Evolutionary conservation across 148 eudicot genomes (phyloP).

Genomic region (Spergularia bocconei): DNA sequence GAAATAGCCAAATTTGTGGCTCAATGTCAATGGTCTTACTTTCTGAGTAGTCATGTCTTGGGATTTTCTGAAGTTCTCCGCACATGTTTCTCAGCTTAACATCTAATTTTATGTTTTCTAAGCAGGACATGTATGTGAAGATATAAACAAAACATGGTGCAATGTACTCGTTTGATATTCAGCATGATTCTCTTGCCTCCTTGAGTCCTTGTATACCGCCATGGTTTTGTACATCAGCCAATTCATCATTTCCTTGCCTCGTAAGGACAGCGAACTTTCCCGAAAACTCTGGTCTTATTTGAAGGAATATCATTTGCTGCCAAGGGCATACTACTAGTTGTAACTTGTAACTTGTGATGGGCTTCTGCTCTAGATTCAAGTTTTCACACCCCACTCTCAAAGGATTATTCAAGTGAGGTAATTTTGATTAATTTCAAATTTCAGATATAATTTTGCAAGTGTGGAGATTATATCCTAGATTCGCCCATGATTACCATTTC

Average conservation of each 20-base stretch:
- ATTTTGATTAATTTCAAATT: too few relatives aligned
- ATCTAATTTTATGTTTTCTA: background rate
- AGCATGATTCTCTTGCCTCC: background rate
- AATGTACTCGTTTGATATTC: background rate
- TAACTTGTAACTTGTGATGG: background rate
- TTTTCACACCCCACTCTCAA: too few relatives aligned
- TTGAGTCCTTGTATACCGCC: background rate
- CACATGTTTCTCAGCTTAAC: slow-evolving; percentile 3
- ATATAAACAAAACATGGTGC: background rate
- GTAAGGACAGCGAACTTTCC: too few relatives aligned
- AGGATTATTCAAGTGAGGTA: too few relatives aligned
- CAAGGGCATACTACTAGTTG: background rate
- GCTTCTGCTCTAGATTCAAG: too few relatives aligned
- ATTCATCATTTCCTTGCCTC: background rate
- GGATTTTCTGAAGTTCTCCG: background rate
- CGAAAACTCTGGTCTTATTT: background rate
- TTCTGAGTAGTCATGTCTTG: background rate
- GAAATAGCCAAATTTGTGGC: background rate
- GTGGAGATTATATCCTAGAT: too few relatives aligned
- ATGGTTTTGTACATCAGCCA: slow-evolving; percentile 9
- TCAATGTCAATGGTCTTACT: background rate
- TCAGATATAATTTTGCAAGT: too few relatives aligned
- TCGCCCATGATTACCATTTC: too few relatives aligned
- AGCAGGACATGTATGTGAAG: slow-evolving; percentile 9
- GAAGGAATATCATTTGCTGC: background rate